These are phyloP conservation scores for Alternaria infectoria DNA, from an alignment of 2,329 filamentous ascomycete species.

Conservation along the genomic window DNA sequence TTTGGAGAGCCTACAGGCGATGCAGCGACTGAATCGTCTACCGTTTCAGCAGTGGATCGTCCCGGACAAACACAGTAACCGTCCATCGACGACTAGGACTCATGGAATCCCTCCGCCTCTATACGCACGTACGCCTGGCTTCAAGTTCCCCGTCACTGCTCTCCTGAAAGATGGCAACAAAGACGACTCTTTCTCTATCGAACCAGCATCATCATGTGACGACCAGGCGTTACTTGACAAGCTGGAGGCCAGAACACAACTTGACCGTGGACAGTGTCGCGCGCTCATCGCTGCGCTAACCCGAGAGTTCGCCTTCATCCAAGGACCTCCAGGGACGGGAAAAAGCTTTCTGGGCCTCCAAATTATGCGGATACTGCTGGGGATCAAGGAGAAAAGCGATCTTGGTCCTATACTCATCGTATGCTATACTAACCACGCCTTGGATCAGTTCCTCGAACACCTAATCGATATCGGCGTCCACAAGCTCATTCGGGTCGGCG, in stretches of 20 bases:
- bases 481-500: constrained; percentile 68
- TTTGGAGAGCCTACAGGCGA: constrained; percentile 30
- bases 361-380: constrained; percentile 63
- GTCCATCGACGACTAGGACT: too few species aligned
- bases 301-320: constrained; percentile 65
- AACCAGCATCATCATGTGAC: constrained; percentile 20
- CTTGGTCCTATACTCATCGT: constrained; percentile 56
- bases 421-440: constrained; percentile 61
- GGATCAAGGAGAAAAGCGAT: constrained; percentile 43
- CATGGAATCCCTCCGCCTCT: constrained; percentile 31
- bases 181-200: constrained; percentile 3
- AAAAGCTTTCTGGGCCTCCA: constrained; percentile 68
- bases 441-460: constrained; percentile 67
- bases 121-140: constrained; percentile 28
- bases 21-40: constrained; percentile 30
- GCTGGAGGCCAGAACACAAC: constrained; percentile 24
- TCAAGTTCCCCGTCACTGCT: constrained; percentile 25
- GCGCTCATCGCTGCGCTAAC: constrained; percentile 62
- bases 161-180: constrained; percentile 18
- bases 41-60: constrained; percentile 40
- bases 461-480: constrained; percentile 56
- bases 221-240: constrained; percentile 19
- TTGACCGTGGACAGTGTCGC: constrained; percentile 59
- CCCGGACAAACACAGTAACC: constrained; percentile 14
- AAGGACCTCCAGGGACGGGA: constrained; percentile 74